Base-by-base conservation (phyloP, 2,329 filamentous ascomycete species). In the Cladosporium velox region DNA sequence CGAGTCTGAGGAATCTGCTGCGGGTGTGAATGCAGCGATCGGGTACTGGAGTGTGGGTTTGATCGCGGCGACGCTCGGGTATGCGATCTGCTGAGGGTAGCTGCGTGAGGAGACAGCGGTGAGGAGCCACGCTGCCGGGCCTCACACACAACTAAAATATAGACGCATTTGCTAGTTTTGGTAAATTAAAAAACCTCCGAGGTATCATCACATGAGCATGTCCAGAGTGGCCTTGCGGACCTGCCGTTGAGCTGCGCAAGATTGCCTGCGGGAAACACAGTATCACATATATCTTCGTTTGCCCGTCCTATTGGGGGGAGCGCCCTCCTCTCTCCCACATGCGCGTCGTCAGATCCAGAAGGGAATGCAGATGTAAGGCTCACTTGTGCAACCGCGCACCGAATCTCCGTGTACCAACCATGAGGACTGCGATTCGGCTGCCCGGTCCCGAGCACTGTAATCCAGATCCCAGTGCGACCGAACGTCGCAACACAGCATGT, bases 151-250 rank as follows among this genome's bases (percentile, higher is more conserved):
- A 15, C n/a, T 47, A 21, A 24, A 54, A 24, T 57, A 64, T 64
- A 64, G 61, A 35, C 51, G 61, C 61, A 64, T 64, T 64, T 64
- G 51, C 61, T 57, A 10, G n/a, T 44, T 64, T 44, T 55, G 18
- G 61, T 55, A 34, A 54, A 57, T 47, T 14, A 35, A 35, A 35
- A n/a, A 44, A 38, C 26, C 44, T 26, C 24, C 51, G 61, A 41
- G 55, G 34, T 52, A 52, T 18, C 60, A 57, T 64, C 61, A 64
- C 61, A 64, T 57, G 61, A 55, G 35, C 61, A 57, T 15, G 26
- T 64, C 41, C 26, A 64, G n/a, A 47, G 21, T 14, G 51, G 44
- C n/a, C 26, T n/a, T 54, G 61, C 51, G 24, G 41, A n/a, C 51
- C 51, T 64, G 61, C 61, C 11, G 49, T 32, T 57, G 51, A 47